Conservation (phyloP, 495 filamentous ascomycete genomes). For the Niebla homalea region DNA sequence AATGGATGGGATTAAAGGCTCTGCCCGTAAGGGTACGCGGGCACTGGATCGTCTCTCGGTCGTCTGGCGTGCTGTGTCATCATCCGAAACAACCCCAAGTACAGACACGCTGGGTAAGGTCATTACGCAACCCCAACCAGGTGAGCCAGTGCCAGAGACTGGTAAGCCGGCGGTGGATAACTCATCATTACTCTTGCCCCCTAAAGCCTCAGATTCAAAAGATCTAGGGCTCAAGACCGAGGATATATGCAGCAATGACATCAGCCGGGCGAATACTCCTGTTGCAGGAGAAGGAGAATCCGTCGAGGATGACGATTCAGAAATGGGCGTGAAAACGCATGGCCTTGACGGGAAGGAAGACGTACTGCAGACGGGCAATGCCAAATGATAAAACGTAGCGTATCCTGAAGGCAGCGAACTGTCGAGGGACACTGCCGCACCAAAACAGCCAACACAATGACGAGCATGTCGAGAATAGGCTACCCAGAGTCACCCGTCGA, state of each 20-base stretch:
- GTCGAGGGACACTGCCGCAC: too few species aligned
- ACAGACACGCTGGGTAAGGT: constrained; percentile 17
- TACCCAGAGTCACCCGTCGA: too few species aligned
- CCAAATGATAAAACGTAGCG: neutral
- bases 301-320: constrained; percentile 23
- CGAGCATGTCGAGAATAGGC: too few species aligned
- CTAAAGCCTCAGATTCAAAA: constrained; percentile 32
- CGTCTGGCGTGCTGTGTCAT: constrained; percentile 51
- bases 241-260: constrained; percentile 43
- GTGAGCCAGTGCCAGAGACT: constrained; percentile 54
- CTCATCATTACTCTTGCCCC: constrained; percentile 23
- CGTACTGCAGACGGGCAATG: neutral
- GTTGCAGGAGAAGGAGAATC: constrained; percentile 33
- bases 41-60: constrained; percentile 78
- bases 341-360: constrained; percentile 22
- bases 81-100: constrained; percentile 12
- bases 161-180: constrained; percentile 60
- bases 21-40: constrained; percentile 59
- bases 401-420: neutral
- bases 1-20: constrained; percentile 70
- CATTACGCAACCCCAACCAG: constrained; percentile 45
- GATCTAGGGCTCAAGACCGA: constrained; percentile 52
- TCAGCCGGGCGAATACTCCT: constrained; percentile 53
- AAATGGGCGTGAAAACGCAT: constrained; percentile 21
- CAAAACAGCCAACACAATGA: too few species aligned